phyloP scores from a whole-genome alignment of 768 basidiomycete genomes.

The Mycena metata region DNA sequence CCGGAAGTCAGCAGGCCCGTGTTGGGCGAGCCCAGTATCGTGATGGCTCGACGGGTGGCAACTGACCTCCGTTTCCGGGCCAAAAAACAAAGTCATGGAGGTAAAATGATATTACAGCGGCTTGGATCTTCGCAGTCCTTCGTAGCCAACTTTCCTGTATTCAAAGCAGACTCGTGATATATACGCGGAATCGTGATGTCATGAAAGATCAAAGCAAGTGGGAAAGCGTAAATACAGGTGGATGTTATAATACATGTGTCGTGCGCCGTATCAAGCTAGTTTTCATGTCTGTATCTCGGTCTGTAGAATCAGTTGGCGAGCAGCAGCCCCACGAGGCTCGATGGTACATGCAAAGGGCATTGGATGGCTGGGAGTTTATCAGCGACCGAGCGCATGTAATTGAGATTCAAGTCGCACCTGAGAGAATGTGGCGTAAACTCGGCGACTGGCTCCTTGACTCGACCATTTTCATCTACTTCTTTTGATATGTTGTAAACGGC shows the following conservation, averaged over 20 bases:
- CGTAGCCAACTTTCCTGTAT: conserved; percentile 81
- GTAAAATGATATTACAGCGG: conserved; percentile 67
- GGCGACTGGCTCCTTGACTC: conserved; percentile 48
- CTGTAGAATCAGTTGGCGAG: conserved; percentile 49
- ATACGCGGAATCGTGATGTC: background rate
- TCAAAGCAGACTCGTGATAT: conserved; percentile 48
- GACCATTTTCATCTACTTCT: conserved; percentile 52
- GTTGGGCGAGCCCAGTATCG: conserved; percentile 73
- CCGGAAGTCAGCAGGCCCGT: conserved; percentile 61
- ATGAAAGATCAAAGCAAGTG: conserved; percentile 1
- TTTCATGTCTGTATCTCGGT: conserved; percentile 34
- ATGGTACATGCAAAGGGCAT: conserved; percentile 57
- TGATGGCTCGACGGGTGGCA: conserved; percentile 77
- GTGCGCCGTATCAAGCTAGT: background rate
- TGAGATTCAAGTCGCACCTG: conserved; percentile 45
- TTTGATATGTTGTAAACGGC: conserved; percentile 55
- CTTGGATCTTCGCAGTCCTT: conserved; percentile 74
- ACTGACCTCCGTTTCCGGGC: conserved; percentile 63
- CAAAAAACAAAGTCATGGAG: conserved; percentile 64
- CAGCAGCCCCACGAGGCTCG: conserved; percentile 50
- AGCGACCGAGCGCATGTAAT: background rate
- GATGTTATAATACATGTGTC: conserved; percentile 25
- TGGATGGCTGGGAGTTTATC: conserved; percentile 50
- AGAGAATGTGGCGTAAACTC: conserved; percentile 52
- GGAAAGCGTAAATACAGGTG: conserved; percentile 26